Base-by-base conservation (phyloP, 2,329 filamentous ascomycete genomes). In the Pseudogymnoascus pannorum region DNA sequence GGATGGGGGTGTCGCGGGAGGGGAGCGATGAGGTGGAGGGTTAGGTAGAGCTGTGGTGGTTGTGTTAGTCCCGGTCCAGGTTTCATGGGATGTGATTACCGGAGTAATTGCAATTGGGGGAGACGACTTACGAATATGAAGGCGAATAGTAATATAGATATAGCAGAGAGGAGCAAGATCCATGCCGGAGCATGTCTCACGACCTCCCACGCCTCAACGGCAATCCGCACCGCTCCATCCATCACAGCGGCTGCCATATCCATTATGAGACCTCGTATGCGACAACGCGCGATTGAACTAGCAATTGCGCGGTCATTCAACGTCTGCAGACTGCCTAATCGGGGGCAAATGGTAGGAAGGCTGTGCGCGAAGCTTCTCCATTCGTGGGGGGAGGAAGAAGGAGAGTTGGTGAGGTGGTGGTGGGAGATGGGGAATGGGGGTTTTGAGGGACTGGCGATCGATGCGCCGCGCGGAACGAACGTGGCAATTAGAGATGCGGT, bases 21-120 rank as follows among this genome's bases (percentile, higher is more conserved):
- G 14, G 92, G 92, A 7, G 92, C 92, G 72, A 95, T 79, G 63
- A 91, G 73, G 71, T 85, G 86, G 57, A 97, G 82, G 63, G 87
- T 75, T 59, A 84, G 70, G 71, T 89, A 92, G 69, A 87, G 72
- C 86, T 88, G 66, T n/a, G 7, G 1, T 24, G 38, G 42, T 44
- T 40, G 42, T 44, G 42, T 66, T 42, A 66, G 64, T 57, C 1
- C 2, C 2, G 16, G 24, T 18, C 26, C 26, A 8, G 26, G 26
- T 29, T n/a, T n/a, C n/a, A n/a, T n/a, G n/a, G n/a, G n/a, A n/a
- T n/a, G n/a, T n/a, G n/a, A n/a, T n/a, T n/a, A n/a, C n/a, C n/a
- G n/a, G 26, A 29, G 26, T 29, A 29, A 5, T 8, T 6, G 20
- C 11, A 5, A 40, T 40, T 40, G 20, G 40, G 14, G 22, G 22